Evolutionary conservation across 2,329 filamentous ascomycete species (phyloP).

Genomic region (Lasiodiplodia citricola): DNA sequence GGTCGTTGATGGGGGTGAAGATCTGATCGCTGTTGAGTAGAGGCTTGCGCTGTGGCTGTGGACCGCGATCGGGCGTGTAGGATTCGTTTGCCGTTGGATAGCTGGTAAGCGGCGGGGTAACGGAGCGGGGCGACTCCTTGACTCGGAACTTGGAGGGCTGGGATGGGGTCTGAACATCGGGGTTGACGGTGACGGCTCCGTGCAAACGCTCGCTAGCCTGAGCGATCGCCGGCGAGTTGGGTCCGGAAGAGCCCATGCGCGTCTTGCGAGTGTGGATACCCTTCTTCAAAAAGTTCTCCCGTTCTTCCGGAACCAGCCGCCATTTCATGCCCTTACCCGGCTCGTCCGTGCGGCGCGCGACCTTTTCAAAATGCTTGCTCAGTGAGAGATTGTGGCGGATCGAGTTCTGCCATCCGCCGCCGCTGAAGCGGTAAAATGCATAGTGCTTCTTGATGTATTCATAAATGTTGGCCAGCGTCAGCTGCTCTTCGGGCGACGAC

Average conservation of each 20-base stretch:
- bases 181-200: constrained; percentile 36
- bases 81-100: constrained; percentile 58
- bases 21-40: constrained; percentile 28
- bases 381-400: constrained; percentile 96
- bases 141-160: constrained; percentile 34
- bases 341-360: constrained; percentile 89
- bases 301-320: constrained; percentile 84
- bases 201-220: constrained; percentile 57
- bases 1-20: constrained; percentile 31
- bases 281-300: constrained; percentile 86
- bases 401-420: constrained; percentile 93
- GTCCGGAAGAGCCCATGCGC: constrained; percentile 64
- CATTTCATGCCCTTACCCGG: constrained; percentile 99
- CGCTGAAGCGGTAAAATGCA: constrained; percentile 86
- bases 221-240: constrained; percentile 66
- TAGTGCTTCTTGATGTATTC: constrained; percentile 90
- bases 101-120: constrained; percentile 54
- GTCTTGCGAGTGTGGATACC: constrained; percentile 51
- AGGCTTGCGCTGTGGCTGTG: constrained; percentile 40
- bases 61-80: constrained; percentile 61
- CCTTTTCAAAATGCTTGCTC: constrained; percentile 93
- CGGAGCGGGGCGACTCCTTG: constrained; percentile 50
- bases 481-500: constrained; percentile 81
- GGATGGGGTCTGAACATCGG: constrained; percentile 20
- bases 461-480: constrained; percentile 93